Evolutionary conservation across 208 protist species (phyloP).

Genomic region (Leishmania braziliensis): DNA sequence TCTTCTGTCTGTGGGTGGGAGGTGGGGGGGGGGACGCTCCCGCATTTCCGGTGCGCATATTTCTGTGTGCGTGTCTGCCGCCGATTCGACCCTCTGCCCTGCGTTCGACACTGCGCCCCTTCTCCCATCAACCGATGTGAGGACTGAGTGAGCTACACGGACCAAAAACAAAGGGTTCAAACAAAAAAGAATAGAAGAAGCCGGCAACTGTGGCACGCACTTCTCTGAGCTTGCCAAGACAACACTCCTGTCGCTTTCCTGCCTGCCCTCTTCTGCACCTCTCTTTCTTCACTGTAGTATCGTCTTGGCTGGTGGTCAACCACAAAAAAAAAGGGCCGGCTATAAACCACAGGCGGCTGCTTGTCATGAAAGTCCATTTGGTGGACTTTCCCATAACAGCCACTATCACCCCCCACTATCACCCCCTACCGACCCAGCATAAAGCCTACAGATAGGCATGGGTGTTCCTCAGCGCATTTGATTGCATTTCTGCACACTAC

Average conservation of each 20-base stretch:
- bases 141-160: background rate
- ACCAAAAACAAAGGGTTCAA: background rate
- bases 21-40: background rate
- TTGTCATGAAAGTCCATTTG: background rate
- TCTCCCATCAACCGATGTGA: background rate
- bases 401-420: background rate
- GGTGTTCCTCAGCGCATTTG: background rate
- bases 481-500: background rate
- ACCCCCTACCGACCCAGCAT: background rate
- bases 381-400: background rate
- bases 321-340: constrained; percentile 13
- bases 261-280: background rate
- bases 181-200: background rate
- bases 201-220: background rate
- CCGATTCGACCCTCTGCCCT: background rate
- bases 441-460: no score
- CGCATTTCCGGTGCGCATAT: background rate
- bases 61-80: background rate
- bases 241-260: background rate
- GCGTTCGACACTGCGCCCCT: background rate
- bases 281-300: constrained; percentile 19
- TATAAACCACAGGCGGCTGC: constrained; percentile 8
- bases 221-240: background rate
- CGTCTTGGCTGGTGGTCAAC: constrained; percentile 27
- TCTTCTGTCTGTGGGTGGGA: background rate